Base-by-base conservation (phyloP, 257 asterid species). In the Echites panduratus region DNA sequence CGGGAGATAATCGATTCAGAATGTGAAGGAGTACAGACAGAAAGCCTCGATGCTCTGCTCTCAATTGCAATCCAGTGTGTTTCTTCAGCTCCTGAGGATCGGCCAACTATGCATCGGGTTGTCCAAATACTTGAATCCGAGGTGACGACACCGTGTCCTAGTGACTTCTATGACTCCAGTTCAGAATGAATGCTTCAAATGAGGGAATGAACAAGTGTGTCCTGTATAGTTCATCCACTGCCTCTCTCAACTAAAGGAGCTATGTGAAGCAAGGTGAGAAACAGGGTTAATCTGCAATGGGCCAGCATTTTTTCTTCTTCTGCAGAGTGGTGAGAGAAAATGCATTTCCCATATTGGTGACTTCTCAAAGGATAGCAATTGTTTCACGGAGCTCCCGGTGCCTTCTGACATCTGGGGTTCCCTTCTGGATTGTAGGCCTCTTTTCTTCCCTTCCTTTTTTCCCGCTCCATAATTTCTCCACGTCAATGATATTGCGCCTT, bases 41-140 rank as follows among this genome's bases (percentile, higher is more conserved):
- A 91, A 79, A 89, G 89, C 84, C 91, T 93, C 14, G 96, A 89
- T 32, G 86, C 93, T 76, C 76, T 91, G 50, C 89, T 93, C 65
- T 82, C 91, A 64, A 83, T 88, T 68, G 94, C 98, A 64, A 88
- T 87, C 81, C 96, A 89, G 50, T 93, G 98, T 24, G 97, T 93
- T 10, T 89, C 92, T 76, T 83, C 94, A 70, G 79, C 73, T 68
- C 96, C 98, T 0, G 97, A 93, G 73, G 97, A 93, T 68, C 92
- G 98, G 77, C 98, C 97, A 77, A 88, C 98, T 50, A 93, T 90
- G 89, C 97, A 90, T 79, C 79, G 96, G 73, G 96, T 93, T 24
- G 95, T 89, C 74, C 98, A 93, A 80, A 84, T 85, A 68, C 93
- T 93, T 20, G 98, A 93, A 87, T 88, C 98, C 4, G 96, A 90